Evolutionary conservation across 2,329 filamentous ascomycete species (phyloP), one percentile per base, ranked within the genome.

Genomic region (Ophiostoma ulmi): DNA sequence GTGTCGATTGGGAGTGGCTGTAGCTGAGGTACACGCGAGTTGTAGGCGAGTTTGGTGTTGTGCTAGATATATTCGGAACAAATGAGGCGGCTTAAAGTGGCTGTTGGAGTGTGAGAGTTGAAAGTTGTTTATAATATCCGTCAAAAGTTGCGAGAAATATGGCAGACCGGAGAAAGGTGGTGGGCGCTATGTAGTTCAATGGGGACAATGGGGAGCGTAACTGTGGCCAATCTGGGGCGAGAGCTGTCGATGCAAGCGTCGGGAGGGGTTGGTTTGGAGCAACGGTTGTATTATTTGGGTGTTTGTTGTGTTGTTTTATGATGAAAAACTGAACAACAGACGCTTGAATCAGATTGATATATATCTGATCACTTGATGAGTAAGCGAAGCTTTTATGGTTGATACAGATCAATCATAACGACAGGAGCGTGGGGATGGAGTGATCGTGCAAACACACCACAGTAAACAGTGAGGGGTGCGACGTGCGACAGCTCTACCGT

Each of bases 151-250:
- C 26, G 26, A 26, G 52, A 58, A 58, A 58, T 58, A 58, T 22
- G 52, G 14, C 20, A 52, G 26, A 41, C 39, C n/a, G 66, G 14
- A 31, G 22, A 67, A 36, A 55, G 66, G 66, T 63, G 58, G 52
- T 58, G 52, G 52, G 52, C 52, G 52, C 52, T 58, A 58, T 26
- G n/a, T 10, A 26, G 52, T 58, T 58, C 66, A 68, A 71, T 65
- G 66, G 65, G 26, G 58, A 63, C 58, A 63, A 63, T 63, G 26
- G 20, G 22, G 41, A 41, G 61, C 31, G 31, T 52, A 14, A 39
- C 52, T 63, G 36, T 58, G 63, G 58, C 70, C 70, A 70, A 70
- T 70, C 65, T 65, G 65, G 26, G 65, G 38, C 69, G 36, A 35
- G 64, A 13, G 48, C 58, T 55, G 52, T 38, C 63, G 63, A 65